phyloP scores from a whole-genome alignment of 2,329 filamentous ascomycete species.

The Cladosporium sp. region DNA sequence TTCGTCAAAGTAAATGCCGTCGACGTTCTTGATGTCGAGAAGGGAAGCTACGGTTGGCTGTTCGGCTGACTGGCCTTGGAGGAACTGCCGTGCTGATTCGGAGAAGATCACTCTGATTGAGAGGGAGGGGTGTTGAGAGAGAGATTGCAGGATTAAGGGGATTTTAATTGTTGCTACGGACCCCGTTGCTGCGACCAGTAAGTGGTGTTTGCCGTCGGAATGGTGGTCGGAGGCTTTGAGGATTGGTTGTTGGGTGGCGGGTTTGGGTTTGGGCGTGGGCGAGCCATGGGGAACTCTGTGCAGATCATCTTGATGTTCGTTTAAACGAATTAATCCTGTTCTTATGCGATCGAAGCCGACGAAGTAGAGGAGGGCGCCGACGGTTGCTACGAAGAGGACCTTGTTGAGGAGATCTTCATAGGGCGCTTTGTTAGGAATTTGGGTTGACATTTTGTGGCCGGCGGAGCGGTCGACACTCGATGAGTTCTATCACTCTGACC shows the following conservation, averaged over 20 bases:
- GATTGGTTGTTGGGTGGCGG: background rate
- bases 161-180: constrained; percentile 86
- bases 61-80: constrained; percentile 69
- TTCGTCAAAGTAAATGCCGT: constrained; percentile 75
- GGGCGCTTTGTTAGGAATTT: background rate
- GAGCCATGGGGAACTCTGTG: background rate
- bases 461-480: too few relatives aligned
- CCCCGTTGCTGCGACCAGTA: constrained; percentile 64
- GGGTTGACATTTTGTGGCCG: background rate
- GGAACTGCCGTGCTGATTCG: constrained; percentile 66
- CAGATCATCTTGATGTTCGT: background rate
- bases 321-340: background rate
- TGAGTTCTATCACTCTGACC: too few relatives aligned
- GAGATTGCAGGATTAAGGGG: constrained; percentile 47
- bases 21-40: constrained; percentile 63
- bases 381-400: background rate
- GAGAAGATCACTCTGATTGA: constrained; percentile 86
- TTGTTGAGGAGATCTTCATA: background rate
- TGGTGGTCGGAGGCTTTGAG: constrained; percentile 34
- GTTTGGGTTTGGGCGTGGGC: background rate
- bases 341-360: background rate
- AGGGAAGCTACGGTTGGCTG: constrained; percentile 59
- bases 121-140: constrained; percentile 52
- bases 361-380: background rate
- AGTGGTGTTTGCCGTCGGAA: constrained; percentile 53